Base-by-base conservation (phyloP, 768 basidiomycete species). In the Tylopilus intermedius region DNA sequence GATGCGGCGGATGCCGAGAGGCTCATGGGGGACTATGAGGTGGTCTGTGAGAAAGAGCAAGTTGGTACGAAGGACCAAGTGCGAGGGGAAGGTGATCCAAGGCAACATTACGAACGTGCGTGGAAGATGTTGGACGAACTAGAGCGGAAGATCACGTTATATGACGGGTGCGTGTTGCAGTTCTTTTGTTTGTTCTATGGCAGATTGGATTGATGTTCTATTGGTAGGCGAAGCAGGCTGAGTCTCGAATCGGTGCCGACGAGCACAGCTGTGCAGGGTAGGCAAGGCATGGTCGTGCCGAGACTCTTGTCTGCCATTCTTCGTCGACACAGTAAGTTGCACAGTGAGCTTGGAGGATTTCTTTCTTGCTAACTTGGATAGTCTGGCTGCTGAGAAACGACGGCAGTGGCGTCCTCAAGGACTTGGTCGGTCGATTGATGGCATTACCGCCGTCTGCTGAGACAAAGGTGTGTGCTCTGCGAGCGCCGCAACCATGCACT, bases 351-450 rank as follows among this genome's bases (percentile, higher is more conserved):
- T 49, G 57, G 59, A 29, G 10, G 38, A 21, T 27, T 58, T 21
- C 32, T 64, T 49, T 56, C 37, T 45, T 4, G 22, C 8, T 44
- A 27, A 11, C 13, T 13, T 2, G 2, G 26, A 18, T 49, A 88
- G 88, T 89, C 38, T 88, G 86, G 81, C 67, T 86, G 10, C 65
- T 83, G 13, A 80, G 85, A 15, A 75, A 86, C 56, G 78, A 82
- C 15, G 70, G 73, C 26, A 76, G 74, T 32, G 77, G 77, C 22
- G 74, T 75, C 14, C 81, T 83, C 53, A 73, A 78, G 38, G 62
- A 63, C 0, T 65, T 90, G 14, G 69, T 94, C 0, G 74, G 83
- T 29, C 79, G 79, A 56, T 75, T 86, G 47, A 72, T 78, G 52
- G 71, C 74, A 0, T 67, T 87, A 18, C 82, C 84, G 5, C 74